phyloP scores from a whole-genome alignment of 371 early-diverging fungal species.

The Massospora cicadina region DNA sequence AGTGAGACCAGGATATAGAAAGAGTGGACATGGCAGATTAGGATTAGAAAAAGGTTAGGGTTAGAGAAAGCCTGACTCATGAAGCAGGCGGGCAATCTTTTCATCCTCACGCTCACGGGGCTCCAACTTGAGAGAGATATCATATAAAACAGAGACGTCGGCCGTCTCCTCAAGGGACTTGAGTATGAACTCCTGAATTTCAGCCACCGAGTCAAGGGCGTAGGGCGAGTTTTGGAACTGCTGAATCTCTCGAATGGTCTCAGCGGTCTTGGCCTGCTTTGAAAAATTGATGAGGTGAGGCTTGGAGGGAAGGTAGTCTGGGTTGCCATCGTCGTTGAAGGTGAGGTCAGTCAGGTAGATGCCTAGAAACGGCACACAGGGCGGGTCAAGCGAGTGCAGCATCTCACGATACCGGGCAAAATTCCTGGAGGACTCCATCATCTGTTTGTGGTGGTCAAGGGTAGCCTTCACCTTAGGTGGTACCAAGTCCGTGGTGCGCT shows the following conservation, averaged over 20 bases:
- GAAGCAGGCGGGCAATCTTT: constrained; percentile 64
- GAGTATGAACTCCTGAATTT: constrained; percentile 57
- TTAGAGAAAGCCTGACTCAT: constrained; percentile 76
- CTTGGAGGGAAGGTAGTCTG: constrained; percentile 27
- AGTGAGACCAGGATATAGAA: too few relatives aligned
- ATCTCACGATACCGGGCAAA: constrained; percentile 67
- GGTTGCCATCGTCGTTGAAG: constrained; percentile 83
- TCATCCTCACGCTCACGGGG: constrained; percentile 80
- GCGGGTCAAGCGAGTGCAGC: constrained; percentile 64
- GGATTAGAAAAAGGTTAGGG: too few relatives aligned
- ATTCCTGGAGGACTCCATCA: constrained; percentile 68
- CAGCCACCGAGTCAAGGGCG: constrained; percentile 48
- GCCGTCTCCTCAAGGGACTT: constrained; percentile 27
- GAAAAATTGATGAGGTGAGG: constrained; percentile 71
- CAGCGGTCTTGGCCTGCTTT: constrained; percentile 71
- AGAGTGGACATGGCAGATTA: too few relatives aligned
- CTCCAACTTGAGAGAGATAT: constrained; percentile 58
- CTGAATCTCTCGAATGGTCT: constrained; percentile 75
- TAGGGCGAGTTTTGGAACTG: constrained; percentile 77
- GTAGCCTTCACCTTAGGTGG: constrained; percentile 23
- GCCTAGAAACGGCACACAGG: constrained; percentile 83
- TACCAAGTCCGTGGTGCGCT: constrained; percentile 62
- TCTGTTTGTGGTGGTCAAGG: constrained; percentile 30
- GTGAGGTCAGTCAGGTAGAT: constrained; percentile 78
- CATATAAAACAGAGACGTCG: constrained; percentile 26